Conservation (phyloP, 1,284 basidiomycete genomes). For the Prillingera fragicola region DNA sequence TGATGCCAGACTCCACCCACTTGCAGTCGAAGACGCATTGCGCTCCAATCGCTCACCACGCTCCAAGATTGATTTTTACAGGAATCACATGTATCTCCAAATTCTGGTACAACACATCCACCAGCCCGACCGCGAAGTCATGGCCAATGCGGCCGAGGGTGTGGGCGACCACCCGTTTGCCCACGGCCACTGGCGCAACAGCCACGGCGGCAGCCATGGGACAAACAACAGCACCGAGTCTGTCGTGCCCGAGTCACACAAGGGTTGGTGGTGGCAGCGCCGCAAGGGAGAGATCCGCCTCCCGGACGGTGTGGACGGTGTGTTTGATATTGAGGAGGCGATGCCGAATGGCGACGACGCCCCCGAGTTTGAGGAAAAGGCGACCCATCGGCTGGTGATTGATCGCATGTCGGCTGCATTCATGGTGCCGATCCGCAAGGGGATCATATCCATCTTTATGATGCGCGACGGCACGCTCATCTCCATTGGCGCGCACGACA, state of each 20-base stretch:
- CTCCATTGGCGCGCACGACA: conserved; percentile 35
- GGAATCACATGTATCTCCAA: conserved; percentile 46
- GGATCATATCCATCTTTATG: conserved; percentile 45
- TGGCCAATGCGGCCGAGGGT: conserved; percentile 22
- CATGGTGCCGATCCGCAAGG: conserved; percentile 45
- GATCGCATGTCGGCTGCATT: conserved; percentile 46
- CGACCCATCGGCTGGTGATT: conserved; percentile 40
- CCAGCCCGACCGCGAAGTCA: conserved; percentile 24
- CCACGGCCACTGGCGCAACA: background rate
- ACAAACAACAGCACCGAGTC: too few species aligned
- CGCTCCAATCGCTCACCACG: conserved; percentile 40
- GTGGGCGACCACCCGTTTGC: conserved; percentile 2
- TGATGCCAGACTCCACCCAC: conserved; percentile 40
- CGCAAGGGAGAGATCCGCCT: conserved; percentile 21
- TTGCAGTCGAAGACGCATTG: conserved; percentile 47
- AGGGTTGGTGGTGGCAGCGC: conserved; percentile 4
- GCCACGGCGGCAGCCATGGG: background rate
- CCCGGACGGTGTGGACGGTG: conserved; percentile 44
- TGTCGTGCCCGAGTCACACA: too few species aligned
- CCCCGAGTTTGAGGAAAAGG: conserved; percentile 4
- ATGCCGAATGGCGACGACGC: conserved; percentile 19
- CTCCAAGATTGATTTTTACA: conserved; percentile 47
- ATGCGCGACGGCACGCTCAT: conserved; percentile 45
- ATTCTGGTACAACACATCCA: conserved; percentile 45
- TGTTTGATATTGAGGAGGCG: too few species aligned